A percentile compares a stretch with the other conserved stretches of the same genome.
Evolutionary conservation across 495 filamentous ascomycete genomes (phyloP).

Genomic region (Aspergillus incahuasiensis): DNA sequence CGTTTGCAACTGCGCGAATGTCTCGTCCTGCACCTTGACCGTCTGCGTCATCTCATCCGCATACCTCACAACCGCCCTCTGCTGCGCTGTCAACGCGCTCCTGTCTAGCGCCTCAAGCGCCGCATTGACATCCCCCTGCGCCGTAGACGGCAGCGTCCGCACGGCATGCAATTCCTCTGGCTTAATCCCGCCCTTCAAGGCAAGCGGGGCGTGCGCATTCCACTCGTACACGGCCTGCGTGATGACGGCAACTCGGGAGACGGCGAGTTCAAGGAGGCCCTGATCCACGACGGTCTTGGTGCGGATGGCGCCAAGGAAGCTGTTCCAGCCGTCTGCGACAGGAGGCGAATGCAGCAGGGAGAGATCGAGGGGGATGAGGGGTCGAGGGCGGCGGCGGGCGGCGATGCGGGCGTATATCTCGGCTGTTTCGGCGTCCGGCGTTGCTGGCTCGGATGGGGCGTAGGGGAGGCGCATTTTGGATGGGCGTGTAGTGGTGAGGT

Average conservation of each 20-base stretch:
- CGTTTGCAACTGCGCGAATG: slow-evolving; percentile 55
- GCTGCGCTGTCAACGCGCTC: slow-evolving; percentile 49
- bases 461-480: slow-evolving; percentile 65
- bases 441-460: slow-evolving; percentile 45
- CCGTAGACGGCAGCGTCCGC: slow-evolving; percentile 36
- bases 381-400: slow-evolving; percentile 56
- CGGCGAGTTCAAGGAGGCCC: slow-evolving; percentile 42
- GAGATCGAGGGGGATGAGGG: slow-evolving; percentile 64
- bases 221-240: slow-evolving; percentile 77
- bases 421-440: slow-evolving; percentile 24
- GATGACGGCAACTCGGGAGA: slow-evolving; percentile 61
- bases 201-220: slow-evolving; percentile 70
- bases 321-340: slow-evolving; percentile 72
- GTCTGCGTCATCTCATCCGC: slow-evolving; percentile 65
- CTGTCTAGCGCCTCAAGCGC: slow-evolving; percentile 23
- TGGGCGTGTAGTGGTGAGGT: neutral
- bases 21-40: slow-evolving; percentile 50
- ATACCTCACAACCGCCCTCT: slow-evolving; percentile 58
- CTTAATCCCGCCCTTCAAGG: slow-evolving; percentile 34
- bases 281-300: slow-evolving; percentile 57
- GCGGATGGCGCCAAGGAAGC: slow-evolving; percentile 66
- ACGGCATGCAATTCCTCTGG: slow-evolving; percentile 42
- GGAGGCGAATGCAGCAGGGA: slow-evolving; percentile 64
- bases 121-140: slow-evolving; percentile 21
- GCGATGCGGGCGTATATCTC: slow-evolving; percentile 57